phyloP scores from a whole-genome alignment of 177 flowering plant species.

The Vitis hybrid region DNA sequence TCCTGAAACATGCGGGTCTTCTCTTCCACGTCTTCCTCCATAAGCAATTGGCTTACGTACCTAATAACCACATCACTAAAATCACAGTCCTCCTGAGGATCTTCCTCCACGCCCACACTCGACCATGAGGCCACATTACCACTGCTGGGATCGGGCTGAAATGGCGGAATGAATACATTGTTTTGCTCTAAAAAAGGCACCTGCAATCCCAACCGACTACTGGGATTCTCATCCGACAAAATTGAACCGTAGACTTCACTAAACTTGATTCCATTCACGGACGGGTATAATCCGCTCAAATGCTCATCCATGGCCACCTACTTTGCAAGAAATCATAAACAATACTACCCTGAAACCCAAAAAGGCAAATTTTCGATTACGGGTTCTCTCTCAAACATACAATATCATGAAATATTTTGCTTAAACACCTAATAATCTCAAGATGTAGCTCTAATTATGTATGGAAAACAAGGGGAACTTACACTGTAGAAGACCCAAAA shows the following conservation, averaged over 20 bases:
- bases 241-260: constrained; percentile 9
- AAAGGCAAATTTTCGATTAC: not conserved
- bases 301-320: constrained; percentile 25
- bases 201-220: constrained; percentile 6
- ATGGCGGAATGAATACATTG: not conserved
- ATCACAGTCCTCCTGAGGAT: constrained; percentile 41
- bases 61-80: constrained; percentile 46
- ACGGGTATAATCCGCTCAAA: constrained; percentile 12
- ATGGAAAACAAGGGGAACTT: too few species aligned
- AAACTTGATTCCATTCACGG: constrained; percentile 12
- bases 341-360: not conserved
- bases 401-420: not conserved
- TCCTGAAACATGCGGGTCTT: constrained; percentile 45
- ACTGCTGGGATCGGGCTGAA: constrained; percentile 14
- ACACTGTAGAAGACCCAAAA: too few species aligned
- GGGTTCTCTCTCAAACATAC: not conserved
- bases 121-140: constrained; percentile 8
- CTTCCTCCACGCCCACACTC: constrained; percentile 12
- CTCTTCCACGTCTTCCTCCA: constrained; percentile 63
- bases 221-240: constrained; percentile 11
- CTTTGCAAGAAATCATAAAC: not conserved
- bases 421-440: not conserved
- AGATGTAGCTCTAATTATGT: not conserved
- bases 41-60: constrained; percentile 49
- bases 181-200: constrained; percentile 2